A percentile compares a stretch with the other conserved stretches of the same genome.
Evolutionary conservation across 306 rosid genomes (phyloP).

Genomic region (Prunus padus): DNA sequence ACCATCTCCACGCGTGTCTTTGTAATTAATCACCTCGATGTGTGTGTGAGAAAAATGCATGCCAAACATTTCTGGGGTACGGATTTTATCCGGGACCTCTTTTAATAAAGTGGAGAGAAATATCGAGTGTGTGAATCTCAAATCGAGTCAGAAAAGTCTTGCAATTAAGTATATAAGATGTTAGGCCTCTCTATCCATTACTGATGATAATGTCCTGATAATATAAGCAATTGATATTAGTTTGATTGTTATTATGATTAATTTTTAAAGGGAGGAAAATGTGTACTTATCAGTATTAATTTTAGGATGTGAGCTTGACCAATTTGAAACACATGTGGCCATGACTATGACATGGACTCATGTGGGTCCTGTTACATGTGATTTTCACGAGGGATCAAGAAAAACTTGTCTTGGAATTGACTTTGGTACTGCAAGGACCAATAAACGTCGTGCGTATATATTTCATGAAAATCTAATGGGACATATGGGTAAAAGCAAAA

Average conservation of each 20-base stretch:
- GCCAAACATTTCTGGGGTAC: rapidly evolving
- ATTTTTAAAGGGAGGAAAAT: not conserved
- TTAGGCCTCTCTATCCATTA: not conserved
- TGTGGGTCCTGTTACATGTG: constrained; percentile 38
- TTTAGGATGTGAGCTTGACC: constrained; percentile 1
- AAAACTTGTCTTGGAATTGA: constrained; percentile 19
- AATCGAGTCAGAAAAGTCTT: too few species aligned
- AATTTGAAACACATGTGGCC: not conserved
- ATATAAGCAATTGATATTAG: too few species aligned
- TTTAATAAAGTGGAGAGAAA: too few species aligned
- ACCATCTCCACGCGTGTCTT: too few species aligned
- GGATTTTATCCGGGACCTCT: too few species aligned
- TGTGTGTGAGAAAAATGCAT: too few species aligned
- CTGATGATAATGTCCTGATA: too few species aligned
- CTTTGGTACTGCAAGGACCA: constrained; percentile 6
- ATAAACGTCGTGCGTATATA: not conserved
- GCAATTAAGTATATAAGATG: not conserved
- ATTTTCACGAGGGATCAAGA: constrained; percentile 8
- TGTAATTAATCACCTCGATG: too few species aligned
- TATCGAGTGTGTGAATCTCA: too few species aligned
- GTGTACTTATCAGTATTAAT: not conserved
- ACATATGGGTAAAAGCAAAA: too few species aligned
- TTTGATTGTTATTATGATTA: not conserved
- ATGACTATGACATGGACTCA: constrained; percentile 12
- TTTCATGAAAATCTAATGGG: not conserved